Conservation (phyloP, 495 filamentous ascomycete species). For the Durotheca rogersii region DNA sequence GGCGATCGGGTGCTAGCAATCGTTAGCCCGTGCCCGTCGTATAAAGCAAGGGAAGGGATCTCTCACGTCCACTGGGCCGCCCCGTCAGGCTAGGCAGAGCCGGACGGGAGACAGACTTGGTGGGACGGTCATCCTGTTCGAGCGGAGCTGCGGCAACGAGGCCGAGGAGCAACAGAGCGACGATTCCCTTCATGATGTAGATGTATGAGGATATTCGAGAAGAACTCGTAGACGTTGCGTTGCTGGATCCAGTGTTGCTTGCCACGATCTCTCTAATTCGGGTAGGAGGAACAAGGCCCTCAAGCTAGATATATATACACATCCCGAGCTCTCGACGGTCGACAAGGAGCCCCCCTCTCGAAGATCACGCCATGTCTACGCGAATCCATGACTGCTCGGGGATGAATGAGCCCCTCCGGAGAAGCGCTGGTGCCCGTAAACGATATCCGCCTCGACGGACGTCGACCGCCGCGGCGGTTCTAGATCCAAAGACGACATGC, state of each 20-base stretch:
- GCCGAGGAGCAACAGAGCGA: slow-evolving; percentile 22
- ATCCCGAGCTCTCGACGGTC: not conserved
- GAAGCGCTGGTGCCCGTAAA: slow-evolving; percentile 5
- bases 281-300: not conserved
- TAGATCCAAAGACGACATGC: slow-evolving; percentile 1
- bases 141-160: slow-evolving; percentile 20
- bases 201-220: not conserved
- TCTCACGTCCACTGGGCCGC: slow-evolving; percentile 15
- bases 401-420: slow-evolving; percentile 13
- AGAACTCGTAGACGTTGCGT: not conserved
- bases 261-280: not conserved
- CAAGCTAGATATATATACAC: slow-evolving; percentile 19
- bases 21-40: not conserved
- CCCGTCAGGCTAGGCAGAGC: slow-evolving; percentile 6
- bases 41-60: not conserved
- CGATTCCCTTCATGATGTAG: slow-evolving; percentile 25
- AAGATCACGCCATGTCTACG: not conserved
- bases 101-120: slow-evolving; percentile 2
- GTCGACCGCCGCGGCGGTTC: slow-evolving; percentile 2
- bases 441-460: slow-evolving; percentile 1
- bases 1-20: slow-evolving; percentile 14
- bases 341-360: not conserved
- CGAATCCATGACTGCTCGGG: slow-evolving; percentile 4
- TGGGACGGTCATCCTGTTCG: slow-evolving; percentile 7
- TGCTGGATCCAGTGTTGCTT: not conserved